Percentiles rank a stretch among this genome's conserved stretches.
Evolutionary conservation across 129 eudicot species (phyloP).

Genomic region (Flaveria sonorensis): DNA sequence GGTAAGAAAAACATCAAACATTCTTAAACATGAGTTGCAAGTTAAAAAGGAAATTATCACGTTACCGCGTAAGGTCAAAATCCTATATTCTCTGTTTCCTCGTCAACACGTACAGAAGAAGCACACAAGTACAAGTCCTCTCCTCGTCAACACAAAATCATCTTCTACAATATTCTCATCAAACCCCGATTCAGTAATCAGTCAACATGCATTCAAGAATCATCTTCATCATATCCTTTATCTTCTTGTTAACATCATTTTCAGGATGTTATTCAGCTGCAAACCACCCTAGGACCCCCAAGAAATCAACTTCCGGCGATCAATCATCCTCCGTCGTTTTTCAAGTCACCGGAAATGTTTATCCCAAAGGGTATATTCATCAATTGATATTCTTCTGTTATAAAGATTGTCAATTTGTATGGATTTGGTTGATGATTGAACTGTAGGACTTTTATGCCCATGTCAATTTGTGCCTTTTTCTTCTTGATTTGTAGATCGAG

Average conservation of each 20-base stretch:
- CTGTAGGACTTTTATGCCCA: constrained; percentile 9
- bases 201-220: constrained; percentile 2
- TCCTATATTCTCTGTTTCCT: no score
- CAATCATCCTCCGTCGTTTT: constrained; percentile 33
- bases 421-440: not conserved
- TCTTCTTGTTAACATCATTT: not conserved
- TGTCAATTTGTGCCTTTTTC: constrained; percentile 3
- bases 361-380: constrained; percentile 34
- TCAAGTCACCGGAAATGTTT: constrained; percentile 46
- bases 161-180: not conserved
- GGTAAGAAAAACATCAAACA: no score
- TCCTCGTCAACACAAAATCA: constrained; percentile 7
- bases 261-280: constrained; percentile 16
- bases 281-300: not conserved
- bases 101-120: no score
- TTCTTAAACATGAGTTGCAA: no score
- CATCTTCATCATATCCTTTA: not conserved
- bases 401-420: not conserved
- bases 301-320: not conserved
- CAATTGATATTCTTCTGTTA: not conserved
- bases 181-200: not conserved
- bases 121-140: not conserved
- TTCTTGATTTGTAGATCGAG: not conserved
- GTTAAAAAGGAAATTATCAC: not conserved
- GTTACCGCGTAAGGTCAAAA: not conserved